These are phyloP conservation scores for Telopea speciosissima DNA, from an alignment of 177 flowering plant species.

Conservation along the genomic window DNA sequence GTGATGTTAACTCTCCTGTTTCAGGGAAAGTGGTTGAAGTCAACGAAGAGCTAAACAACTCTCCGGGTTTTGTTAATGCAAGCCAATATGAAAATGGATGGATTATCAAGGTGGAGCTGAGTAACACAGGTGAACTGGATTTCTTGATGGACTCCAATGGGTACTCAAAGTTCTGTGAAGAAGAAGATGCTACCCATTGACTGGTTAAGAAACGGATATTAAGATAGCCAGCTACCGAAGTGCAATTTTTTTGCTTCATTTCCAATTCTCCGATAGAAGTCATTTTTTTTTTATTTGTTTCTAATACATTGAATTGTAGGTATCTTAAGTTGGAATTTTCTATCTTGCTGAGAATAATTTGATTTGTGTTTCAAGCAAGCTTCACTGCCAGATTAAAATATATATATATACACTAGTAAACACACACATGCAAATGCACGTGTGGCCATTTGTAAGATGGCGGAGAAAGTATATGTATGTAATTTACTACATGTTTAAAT, in stretches of 20 bases:
- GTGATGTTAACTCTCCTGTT: constrained; percentile 83
- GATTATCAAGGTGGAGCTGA: constrained; percentile 85
- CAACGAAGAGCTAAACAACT: constrained; percentile 54
- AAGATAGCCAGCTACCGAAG: neutral
- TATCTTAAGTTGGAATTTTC: neutral
- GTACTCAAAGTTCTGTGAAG: constrained; percentile 91
- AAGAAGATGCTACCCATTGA: constrained; percentile 66
- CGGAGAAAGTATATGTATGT: no score
- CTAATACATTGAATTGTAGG: neutral
- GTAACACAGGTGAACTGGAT: constrained; percentile 41
- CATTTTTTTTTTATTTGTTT: neutral
- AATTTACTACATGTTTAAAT: no score
- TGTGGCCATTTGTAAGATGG: no score
- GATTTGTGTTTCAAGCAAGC: neutral
- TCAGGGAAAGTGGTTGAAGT: constrained; percentile 88
- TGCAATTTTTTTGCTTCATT: neutral
- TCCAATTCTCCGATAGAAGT: neutral
- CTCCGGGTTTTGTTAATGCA: constrained; percentile 81
- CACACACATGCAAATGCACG: no score
- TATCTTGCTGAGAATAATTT: neutral
- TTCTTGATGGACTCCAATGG: constrained; percentile 66
- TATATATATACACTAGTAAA: no score
- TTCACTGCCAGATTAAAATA: neutral
- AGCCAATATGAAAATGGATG: constrained; percentile 85
- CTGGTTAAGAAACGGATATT: neutral